These are phyloP conservation scores for Nannizziopsis barbatae DNA, from an alignment of 2,329 filamentous ascomycete genomes.

Conservation along the genomic window DNA sequence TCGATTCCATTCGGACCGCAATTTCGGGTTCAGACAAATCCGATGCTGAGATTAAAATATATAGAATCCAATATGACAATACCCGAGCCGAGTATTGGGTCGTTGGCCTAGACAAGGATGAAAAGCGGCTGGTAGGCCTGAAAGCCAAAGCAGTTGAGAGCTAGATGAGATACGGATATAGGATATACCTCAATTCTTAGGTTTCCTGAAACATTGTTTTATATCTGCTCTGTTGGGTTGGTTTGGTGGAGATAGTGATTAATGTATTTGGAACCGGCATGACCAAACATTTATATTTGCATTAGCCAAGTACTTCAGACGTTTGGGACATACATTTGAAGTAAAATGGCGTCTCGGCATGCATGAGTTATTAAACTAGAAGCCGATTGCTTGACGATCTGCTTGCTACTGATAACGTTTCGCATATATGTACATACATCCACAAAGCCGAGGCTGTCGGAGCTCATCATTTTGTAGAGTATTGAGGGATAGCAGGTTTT, in stretches of 20 bases:
- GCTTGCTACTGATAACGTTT: too few species aligned
- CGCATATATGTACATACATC: too few species aligned
- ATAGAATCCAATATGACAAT: slow-evolving; percentile 52
- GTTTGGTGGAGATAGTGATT: too few species aligned
- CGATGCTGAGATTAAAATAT: slow-evolving; percentile 58
- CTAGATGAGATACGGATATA: slow-evolving; percentile 24
- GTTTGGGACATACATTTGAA: too few species aligned
- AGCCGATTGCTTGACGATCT: too few species aligned
- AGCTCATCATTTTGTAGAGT: too few species aligned
- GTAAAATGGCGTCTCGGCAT: too few species aligned
- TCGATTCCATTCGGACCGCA: slow-evolving; percentile 44
- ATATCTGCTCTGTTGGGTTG: background rate
- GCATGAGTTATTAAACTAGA: too few species aligned
- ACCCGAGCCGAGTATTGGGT: slow-evolving; percentile 71
- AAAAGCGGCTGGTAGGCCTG: slow-evolving; percentile 58
- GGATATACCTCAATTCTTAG: background rate
- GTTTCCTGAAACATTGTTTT: background rate
- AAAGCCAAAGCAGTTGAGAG: slow-evolving; percentile 70
- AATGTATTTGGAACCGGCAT: background rate
- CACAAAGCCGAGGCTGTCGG: too few species aligned
- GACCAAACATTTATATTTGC: background rate
- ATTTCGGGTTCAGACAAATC: slow-evolving; percentile 38
- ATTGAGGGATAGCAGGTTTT: too few species aligned
- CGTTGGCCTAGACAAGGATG: slow-evolving; percentile 47
- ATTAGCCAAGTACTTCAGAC: background rate